Evolutionary conservation across 1,139 yeast genomes (phyloP).

Genomic region (Candida smagusa): DNA sequence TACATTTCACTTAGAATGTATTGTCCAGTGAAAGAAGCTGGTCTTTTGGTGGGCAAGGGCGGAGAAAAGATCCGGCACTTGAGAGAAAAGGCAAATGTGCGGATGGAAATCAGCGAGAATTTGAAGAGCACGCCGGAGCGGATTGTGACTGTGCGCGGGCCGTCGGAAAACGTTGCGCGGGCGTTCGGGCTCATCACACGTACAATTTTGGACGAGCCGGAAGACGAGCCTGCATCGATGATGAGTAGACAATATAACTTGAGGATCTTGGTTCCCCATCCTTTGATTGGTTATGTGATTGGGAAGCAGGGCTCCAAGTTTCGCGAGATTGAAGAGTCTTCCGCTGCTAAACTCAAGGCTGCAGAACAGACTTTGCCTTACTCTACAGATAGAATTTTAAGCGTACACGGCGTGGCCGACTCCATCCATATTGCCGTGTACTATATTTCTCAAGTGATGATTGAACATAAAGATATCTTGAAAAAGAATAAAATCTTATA

Average conservation of each 20-base stretch:
- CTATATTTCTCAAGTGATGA: slow-evolving; percentile 64
- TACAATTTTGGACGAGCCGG: slow-evolving; percentile 64
- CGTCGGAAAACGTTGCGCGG: slow-evolving; percentile 76
- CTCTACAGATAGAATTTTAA: slow-evolving; percentile 75
- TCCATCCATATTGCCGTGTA: slow-evolving; percentile 83
- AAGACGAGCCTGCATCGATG: slow-evolving; percentile 58
- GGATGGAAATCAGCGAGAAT: slow-evolving; percentile 77
- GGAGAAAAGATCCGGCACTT: slow-evolving; percentile 70
- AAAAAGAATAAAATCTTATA: slow-evolving; percentile 52
- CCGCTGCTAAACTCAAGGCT: slow-evolving; percentile 78
- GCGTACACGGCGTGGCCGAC: slow-evolving; percentile 78
- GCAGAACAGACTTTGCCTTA: slow-evolving; percentile 73
- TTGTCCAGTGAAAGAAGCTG: slow-evolving; percentile 76
- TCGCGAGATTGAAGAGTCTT: slow-evolving; percentile 77
- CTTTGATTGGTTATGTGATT: slow-evolving; percentile 76
- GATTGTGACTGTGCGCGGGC: slow-evolving; percentile 71
- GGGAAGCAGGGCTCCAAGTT: slow-evolving; percentile 77
- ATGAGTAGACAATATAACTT: slow-evolving; percentile 55
- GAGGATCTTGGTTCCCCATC: slow-evolving; percentile 72
- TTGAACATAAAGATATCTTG: slow-evolving; percentile 53
- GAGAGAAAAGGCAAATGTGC: slow-evolving; percentile 62
- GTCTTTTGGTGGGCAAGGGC: slow-evolving; percentile 70
- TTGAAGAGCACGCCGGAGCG: slow-evolving; percentile 73
- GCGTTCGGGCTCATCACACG: slow-evolving; percentile 77
- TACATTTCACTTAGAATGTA: slow-evolving; percentile 69